Base-by-base conservation (phyloP, 1,139 yeast genomes). In the Waltiozyma sp. region DNA sequence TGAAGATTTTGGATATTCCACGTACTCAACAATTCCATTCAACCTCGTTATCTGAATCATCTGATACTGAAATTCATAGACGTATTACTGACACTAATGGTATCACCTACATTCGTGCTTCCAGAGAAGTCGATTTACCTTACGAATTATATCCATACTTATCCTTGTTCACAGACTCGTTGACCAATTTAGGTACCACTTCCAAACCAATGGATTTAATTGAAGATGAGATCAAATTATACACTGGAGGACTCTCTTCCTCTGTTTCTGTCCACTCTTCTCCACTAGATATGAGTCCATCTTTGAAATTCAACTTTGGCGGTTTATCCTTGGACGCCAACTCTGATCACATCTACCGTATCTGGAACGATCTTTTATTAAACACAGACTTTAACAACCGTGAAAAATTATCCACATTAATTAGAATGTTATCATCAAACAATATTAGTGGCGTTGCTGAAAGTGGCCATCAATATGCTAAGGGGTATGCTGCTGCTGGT, bases 391-490 rank as follows among this genome's bases (percentile, higher is more conserved):
- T 87, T 53, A 68, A 66, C 19, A 71, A 65, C 24, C 66, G 78
- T 43, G 82, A 80, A 42, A 91, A 89, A 56, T 68, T 91, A 46
- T 69, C 76, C 48, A 78, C 86, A 1, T 67, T 91, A 50, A 76
- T 93, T 39, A 84, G 82, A 53, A 75, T 80, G 42, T 63, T 81
- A 58, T 83, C 86, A 0, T 83, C 89, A 38, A 89, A 87, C 54
- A 87, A 85, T 54, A 68, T 88, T 52, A 80, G 88, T 53, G 69
- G 73, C 11, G 74, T 88, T 42, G 91, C 96, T 7, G 94, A 89
- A 48, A 69, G 83, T 41, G 99, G 99, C 1, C 97, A 91, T 58
- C 69, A 82, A 2, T 89, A 73, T 62, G 96, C 97, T 2, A 73
- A 79, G 51, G 70, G 79, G 5, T 76, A 68, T 52, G 80, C 95